These are phyloP conservation scores for Trichoderma asperelloides DNA, from an alignment of 495 filamentous ascomycete genomes.

Conservation along the genomic window DNA sequence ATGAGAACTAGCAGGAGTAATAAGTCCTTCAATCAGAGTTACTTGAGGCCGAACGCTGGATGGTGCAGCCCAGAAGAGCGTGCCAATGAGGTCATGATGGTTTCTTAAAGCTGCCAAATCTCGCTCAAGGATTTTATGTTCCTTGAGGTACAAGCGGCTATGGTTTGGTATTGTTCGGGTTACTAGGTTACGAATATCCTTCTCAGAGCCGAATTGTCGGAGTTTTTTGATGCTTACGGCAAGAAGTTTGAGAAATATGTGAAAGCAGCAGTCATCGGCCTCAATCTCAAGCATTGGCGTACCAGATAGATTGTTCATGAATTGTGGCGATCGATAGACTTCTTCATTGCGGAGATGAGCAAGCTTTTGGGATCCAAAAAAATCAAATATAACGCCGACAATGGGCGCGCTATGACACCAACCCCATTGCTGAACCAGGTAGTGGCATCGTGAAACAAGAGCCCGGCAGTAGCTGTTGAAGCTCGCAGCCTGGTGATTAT, in stretches of 20 bases:
- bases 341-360: conserved; percentile 71
- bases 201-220: conserved; percentile 47
- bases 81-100: conserved; percentile 87
- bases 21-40: conserved; percentile 63
- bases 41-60: conserved; percentile 58
- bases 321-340: conserved; percentile 62
- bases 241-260: conserved; percentile 84
- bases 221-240: conserved; percentile 59
- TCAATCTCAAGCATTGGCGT: conserved; percentile 52
- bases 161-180: conserved; percentile 84
- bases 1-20: conserved; percentile 73
- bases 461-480: conserved; percentile 77
- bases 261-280: conserved; percentile 75
- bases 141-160: conserved; percentile 76
- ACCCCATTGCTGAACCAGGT: conserved; percentile 72
- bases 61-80: conserved; percentile 79
- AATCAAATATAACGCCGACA: conserved; percentile 77
- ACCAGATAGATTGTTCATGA: conserved; percentile 63
- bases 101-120: conserved; percentile 85
- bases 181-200: conserved; percentile 67
- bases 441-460: conserved; percentile 65
- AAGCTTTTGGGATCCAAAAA: conserved; percentile 71
- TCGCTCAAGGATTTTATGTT: conserved; percentile 59
- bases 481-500: conserved; percentile 46
- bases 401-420: conserved; percentile 75